These are phyloP conservation scores for Fraxinus quadrangulata DNA, from an alignment of 257 asterid genomes.

Conservation along the genomic window DNA sequence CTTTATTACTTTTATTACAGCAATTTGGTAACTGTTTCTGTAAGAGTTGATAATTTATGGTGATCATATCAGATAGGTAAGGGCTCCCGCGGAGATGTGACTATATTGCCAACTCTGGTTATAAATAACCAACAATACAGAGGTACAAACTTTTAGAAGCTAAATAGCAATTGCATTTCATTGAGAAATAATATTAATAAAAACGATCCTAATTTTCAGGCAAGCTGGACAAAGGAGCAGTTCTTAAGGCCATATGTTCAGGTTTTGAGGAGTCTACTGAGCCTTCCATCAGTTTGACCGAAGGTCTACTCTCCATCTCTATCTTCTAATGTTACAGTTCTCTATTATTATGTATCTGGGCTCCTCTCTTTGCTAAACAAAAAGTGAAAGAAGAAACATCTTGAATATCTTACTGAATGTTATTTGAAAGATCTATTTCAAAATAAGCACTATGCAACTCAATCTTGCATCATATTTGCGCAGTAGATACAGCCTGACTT, in stretches of 20 bases:
- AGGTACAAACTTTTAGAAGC: conserved; percentile 32
- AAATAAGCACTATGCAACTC: too few species aligned
- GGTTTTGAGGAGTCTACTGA: conserved; percentile 70
- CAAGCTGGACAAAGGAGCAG: conserved; percentile 63
- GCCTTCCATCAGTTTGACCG: conserved; percentile 57
- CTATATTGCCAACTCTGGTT: conserved; percentile 66
- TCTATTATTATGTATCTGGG: neutral
- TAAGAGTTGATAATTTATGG: neutral
- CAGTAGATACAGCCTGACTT: too few species aligned
- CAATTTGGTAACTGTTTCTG: neutral
- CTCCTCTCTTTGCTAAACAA: neutral
- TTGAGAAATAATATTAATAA: neutral
- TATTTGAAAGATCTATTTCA: too few species aligned
- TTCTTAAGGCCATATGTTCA: conserved; percentile 64
- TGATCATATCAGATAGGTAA: conserved; percentile 45
- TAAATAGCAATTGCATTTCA: neutral
- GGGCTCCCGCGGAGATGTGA: conserved; percentile 63
- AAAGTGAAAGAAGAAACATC: neutral
- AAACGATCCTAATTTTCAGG: conserved; percentile 33
- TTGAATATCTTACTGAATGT: neutral
- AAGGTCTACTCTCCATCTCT: conserved; percentile 37
- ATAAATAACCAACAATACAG: conserved; percentile 58
- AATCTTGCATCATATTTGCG: too few species aligned
- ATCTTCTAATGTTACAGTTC: neutral
- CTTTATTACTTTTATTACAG: neutral